Evolutionary conservation across 2,329 filamentous ascomycete species (phyloP), one percentile per base, ranked within the genome.

Genomic region (Metarhizium guizhouense): DNA sequence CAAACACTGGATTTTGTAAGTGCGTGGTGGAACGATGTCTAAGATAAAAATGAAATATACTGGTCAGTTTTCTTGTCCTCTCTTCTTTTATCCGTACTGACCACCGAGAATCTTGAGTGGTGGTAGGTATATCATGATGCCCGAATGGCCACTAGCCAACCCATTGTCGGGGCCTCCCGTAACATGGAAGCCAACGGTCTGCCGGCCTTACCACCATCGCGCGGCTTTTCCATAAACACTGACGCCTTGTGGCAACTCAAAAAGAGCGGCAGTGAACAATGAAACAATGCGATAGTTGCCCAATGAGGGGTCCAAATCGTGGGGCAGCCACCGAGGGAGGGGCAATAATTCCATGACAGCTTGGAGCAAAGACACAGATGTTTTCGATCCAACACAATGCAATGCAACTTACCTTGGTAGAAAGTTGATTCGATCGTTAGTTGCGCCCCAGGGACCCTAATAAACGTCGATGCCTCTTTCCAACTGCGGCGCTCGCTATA

Each of bases 271-370:
- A 30, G 45, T 2, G 45, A 14, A 32, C 45, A 48, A 48, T 14
- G 45, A 48, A 30, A 30, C 45, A 54, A 25, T 47, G 40, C 18
- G 29, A 42, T 48, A 32, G 25, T 48, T 48, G 43, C 50, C 50
- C 50, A 52, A 52, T 49, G 50, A 52, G 43, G 42, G 43, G 32
- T 18, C 50, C 20, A 20, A 14, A 20, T 55, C 50, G 34, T 52
- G 34, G 34, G 47, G 36, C 16, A 40, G 45, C 42, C 25, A 10
- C 6, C 20, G 3, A 48, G 20, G 51, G 34, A 45, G 42, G 13
- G 51, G 38, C 38, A 30, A 25, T 13, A 29, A 43, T 6, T 30
- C 32, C 49, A 52, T 20, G 25, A n/a, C 45, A 11, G 20, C 18
- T 20, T 30, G 45, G 38, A 40, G 38, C 2, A 40, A 40, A 40